A percentile compares a stretch with the other conserved stretches of the same genome.
Evolutionary conservation across 441 rosid species (phyloP).

Genomic region (Manihot esculenta): DNA sequence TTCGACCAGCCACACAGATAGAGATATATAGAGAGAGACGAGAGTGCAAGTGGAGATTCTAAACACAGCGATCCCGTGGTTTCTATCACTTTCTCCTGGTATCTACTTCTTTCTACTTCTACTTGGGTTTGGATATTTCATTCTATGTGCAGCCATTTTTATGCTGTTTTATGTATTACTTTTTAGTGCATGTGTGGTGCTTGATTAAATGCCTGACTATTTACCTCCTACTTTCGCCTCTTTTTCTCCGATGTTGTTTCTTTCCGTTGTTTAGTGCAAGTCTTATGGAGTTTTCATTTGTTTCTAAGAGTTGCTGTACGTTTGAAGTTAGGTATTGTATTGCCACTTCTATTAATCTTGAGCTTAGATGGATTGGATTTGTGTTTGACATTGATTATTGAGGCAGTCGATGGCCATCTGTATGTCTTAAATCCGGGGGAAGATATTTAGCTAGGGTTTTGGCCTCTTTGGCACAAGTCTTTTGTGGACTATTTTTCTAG

Average conservation of each 20-base stretch:
- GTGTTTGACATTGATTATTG: background rate
- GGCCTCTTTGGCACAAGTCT: background rate
- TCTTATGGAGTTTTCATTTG: background rate
- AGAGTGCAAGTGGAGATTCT: too few relatives aligned
- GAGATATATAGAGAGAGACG: too few relatives aligned
- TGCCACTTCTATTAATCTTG: background rate
- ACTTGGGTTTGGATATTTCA: too few relatives aligned
- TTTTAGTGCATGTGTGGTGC: conserved; percentile 15
- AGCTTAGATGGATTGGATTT: too few relatives aligned
- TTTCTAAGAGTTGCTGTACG: background rate
- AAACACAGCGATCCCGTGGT: too few relatives aligned
- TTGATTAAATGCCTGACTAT: conserved; percentile 13
- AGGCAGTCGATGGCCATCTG: background rate
- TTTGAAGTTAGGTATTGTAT: background rate
- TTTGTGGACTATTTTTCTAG: background rate
- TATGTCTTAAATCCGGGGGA: background rate
- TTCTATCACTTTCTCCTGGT: background rate
- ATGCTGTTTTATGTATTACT: background rate
- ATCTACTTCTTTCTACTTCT: too few relatives aligned
- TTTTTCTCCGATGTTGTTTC: background rate
- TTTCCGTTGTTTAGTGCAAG: background rate
- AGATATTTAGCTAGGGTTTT: too few relatives aligned
- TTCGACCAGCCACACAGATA: background rate
- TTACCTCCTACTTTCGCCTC: background rate
- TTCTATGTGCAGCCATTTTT: too few relatives aligned